Base-by-base conservation (phyloP, 2,329 filamentous ascomycete genomes). In the Aspergillus japonicus region DNA sequence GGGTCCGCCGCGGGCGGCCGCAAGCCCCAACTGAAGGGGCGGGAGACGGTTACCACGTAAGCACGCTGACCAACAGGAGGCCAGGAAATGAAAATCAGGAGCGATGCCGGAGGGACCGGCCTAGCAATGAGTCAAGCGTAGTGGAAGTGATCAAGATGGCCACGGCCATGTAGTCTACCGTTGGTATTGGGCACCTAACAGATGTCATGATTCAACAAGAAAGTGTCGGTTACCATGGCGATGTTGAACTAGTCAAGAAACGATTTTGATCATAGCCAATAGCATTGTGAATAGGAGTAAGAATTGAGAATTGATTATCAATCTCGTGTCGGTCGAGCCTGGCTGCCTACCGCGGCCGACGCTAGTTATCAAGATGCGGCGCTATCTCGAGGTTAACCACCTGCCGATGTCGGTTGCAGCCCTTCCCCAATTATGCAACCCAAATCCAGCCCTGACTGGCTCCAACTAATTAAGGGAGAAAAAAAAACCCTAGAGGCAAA, bases 321-420 rank as follows among this genome's bases (percentile, higher is more conserved):
- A 62, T 64, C 26, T 31, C 39, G 23, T 21, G 51, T 42, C 47
- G 47, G 56, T 62, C 59, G 60, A 60, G 61, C 51, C 48, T 50
- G 39, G 53, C 47, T 55, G 53, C 19, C 53, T 31, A n/a, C 53
- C 33, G 39, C 39, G 39, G 39, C 39, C 39, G 39, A 44, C 39
- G 39, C 39, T 44, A 44, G 16, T n/a, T 7, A 44, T 19, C 14
- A 19, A n/a, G 21, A 23, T 29, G 48, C 48, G 53, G 42, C 53
- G 53, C 53, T 55, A 48, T 55, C 50, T 39, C 21, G n/a, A 19
- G 44, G 16, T 26, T 42, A 33, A 35, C 42, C 14, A 26, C 57
- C 57, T 58, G 61, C 63, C 63, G 61, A 65, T 64, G 61, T 65
- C 61, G 60, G 61, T 44, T 44, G 39, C 39, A 44, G 14, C 16